These are phyloP conservation scores for Pseudevernia furfuracea DNA, from an alignment of 495 filamentous ascomycete species.

Conservation along the genomic window DNA sequence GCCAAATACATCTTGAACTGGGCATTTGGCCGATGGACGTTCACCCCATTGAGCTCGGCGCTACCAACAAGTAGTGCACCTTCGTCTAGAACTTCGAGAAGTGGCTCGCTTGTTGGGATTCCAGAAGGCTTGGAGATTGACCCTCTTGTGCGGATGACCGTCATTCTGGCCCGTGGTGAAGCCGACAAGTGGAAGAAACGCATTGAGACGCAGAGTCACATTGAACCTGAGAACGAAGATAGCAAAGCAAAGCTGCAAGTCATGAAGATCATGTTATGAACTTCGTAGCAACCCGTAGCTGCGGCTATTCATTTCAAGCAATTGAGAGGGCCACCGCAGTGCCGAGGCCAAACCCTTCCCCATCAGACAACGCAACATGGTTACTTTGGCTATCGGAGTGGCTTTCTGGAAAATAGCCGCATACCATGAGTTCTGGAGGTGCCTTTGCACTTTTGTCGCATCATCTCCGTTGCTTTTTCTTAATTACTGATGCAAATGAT, in stretches of 20 bases:
- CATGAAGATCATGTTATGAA: conserved; percentile 11
- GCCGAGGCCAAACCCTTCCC: background rate
- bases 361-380: background rate
- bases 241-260: conserved; percentile 11
- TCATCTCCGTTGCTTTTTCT: background rate
- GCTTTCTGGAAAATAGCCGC: background rate
- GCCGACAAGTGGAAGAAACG: conserved; percentile 84
- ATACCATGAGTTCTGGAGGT: too few species aligned
- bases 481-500: background rate
- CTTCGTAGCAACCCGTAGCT: background rate
- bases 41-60: conserved; percentile 49
- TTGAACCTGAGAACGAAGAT: conserved; percentile 41
- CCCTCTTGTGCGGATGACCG: conserved; percentile 62
- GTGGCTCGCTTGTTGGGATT: conserved; percentile 26
- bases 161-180: conserved; percentile 79
- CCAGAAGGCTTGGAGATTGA: conserved; percentile 22
- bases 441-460: background rate
- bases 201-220: conserved; percentile 53
- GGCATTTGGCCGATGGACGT: conserved; percentile 95
- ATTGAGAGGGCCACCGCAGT: background rate
- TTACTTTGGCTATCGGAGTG: background rate
- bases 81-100: conserved; percentile 26
- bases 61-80: conserved; percentile 30
- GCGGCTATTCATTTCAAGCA: background rate
- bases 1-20: conserved; percentile 81